phyloP scores from a whole-genome alignment of 1,284 basidiomycete species.

The Apiotrichum gracile region DNA sequence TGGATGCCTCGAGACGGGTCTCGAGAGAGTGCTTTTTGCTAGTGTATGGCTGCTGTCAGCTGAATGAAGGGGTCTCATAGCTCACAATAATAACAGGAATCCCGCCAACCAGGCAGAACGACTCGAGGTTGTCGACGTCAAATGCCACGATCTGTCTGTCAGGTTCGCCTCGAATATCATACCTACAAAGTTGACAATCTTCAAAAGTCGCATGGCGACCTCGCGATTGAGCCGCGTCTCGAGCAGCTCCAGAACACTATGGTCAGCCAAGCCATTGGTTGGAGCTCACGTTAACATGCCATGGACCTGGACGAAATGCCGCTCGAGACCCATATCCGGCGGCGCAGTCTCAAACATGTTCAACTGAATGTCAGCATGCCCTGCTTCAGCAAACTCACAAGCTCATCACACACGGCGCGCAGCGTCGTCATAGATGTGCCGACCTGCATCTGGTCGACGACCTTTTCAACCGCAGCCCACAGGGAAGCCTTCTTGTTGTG shows the following conservation, averaged over 20 bases:
- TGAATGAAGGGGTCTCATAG: conserved; percentile 3
- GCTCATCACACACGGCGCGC: conserved; percentile 62
- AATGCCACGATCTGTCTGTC: conserved; percentile 69
- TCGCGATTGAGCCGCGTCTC: conserved; percentile 75
- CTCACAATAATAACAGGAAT: conserved; percentile 86
- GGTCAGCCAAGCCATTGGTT: neutral
- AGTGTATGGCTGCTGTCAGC: conserved; percentile 59
- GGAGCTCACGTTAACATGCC: conserved; percentile 70
- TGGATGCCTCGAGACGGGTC: conserved; percentile 88
- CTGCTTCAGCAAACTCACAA: conserved; percentile 54
- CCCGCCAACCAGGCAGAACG: conserved; percentile 88
- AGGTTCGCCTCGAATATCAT: neutral
- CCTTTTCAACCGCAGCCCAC: conserved; percentile 68
- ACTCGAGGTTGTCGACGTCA: conserved; percentile 82
- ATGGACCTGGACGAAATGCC: conserved; percentile 82
- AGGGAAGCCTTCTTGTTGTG: conserved; percentile 85
- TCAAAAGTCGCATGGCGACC: conserved; percentile 73
- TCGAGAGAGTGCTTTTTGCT: conserved; percentile 91
- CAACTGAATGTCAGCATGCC: neutral
- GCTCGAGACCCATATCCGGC: conserved; percentile 64
- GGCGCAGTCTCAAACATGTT: conserved; percentile 66
- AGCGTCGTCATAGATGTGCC: conserved; percentile 36
- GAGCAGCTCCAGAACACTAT: conserved; percentile 73
- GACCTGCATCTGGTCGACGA: conserved; percentile 79
- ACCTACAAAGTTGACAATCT: conserved; percentile 80